Conservation (phyloP, 257 asterid genomes). For the Coffea eugenioides region DNA sequence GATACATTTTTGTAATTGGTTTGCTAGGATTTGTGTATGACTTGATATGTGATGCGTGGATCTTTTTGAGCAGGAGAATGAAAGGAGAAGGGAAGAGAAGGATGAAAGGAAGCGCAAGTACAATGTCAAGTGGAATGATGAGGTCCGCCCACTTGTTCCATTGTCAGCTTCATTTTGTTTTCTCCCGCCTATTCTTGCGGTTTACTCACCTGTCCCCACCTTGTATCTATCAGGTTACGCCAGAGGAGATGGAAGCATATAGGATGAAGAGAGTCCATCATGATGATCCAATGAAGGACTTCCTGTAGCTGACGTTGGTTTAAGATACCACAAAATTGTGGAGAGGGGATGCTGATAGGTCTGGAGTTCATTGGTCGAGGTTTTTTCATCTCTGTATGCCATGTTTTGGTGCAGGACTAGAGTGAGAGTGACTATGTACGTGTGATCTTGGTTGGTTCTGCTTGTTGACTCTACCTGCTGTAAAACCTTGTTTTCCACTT, state of each 20-base stretch:
- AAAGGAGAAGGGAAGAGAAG: constrained; percentile 66
- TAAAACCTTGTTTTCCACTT: neutral
- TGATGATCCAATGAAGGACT: constrained; percentile 85
- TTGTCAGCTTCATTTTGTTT: neutral
- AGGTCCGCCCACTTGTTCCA: constrained; percentile 40
- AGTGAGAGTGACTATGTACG: neutral
- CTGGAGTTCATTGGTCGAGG: neutral
- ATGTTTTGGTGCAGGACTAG: neutral
- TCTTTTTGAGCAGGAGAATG: constrained; percentile 61
- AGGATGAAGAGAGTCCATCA: constrained; percentile 79
- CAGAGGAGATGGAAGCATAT: constrained; percentile 80
- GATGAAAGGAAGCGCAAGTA: constrained; percentile 92
- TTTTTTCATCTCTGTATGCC: neutral
- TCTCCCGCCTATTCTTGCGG: neutral
- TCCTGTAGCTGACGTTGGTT: constrained; percentile 37
- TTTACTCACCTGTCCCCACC: constrained; percentile 21
- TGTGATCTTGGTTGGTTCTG: neutral
- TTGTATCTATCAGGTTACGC: constrained; percentile 47
- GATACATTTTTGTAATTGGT: neutral
- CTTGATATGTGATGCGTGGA: neutral
- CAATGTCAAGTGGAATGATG: constrained; percentile 86
- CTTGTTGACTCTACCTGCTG: neutral
- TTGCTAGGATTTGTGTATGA: neutral
- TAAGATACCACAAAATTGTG: neutral
- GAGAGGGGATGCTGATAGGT: neutral